These are phyloP conservation scores for Ogataea ramenticola DNA, from an alignment of 805 yeast species.

Conservation along the genomic window DNA sequence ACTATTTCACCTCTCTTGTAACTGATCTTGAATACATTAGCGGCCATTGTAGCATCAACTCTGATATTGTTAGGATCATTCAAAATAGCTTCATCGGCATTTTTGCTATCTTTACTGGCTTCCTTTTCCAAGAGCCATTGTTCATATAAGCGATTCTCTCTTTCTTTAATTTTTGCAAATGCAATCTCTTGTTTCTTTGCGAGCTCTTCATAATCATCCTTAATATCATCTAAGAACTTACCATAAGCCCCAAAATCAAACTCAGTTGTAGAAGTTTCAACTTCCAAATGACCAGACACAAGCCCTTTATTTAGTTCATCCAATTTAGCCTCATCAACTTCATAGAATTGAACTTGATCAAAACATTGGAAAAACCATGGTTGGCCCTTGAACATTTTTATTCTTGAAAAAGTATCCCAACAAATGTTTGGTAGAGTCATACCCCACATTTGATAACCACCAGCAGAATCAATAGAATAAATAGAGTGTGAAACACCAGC, in stretches of 20 bases:
- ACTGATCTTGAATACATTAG: constrained; percentile 61
- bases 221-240: constrained; percentile 69
- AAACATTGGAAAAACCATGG: constrained; percentile 94
- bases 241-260: constrained; percentile 78
- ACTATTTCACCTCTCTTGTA: constrained; percentile 73
- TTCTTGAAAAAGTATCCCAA: constrained; percentile 56
- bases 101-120: constrained; percentile 35
- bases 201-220: constrained; percentile 64
- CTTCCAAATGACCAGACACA: constrained; percentile 71
- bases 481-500: constrained; percentile 99
- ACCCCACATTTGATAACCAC: constrained; percentile 96
- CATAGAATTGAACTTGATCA: constrained; percentile 92
- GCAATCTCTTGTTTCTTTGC: constrained; percentile 66
- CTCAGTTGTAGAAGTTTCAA: constrained; percentile 68
- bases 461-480: constrained; percentile 96
- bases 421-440: constrained; percentile 86
- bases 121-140: constrained; percentile 57
- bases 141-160: constrained; percentile 73
- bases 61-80: constrained; percentile 18
- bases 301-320: constrained; percentile 65
- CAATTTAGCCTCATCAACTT: constrained; percentile 79
- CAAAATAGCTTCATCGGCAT: constrained; percentile 31
- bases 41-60: constrained; percentile 19
- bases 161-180: constrained; percentile 77
- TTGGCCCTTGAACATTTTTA: constrained; percentile 28